These are phyloP conservation scores for Apophysomyces elegans DNA, from an alignment of 371 early-diverging fungal species.

Conservation along the genomic window DNA sequence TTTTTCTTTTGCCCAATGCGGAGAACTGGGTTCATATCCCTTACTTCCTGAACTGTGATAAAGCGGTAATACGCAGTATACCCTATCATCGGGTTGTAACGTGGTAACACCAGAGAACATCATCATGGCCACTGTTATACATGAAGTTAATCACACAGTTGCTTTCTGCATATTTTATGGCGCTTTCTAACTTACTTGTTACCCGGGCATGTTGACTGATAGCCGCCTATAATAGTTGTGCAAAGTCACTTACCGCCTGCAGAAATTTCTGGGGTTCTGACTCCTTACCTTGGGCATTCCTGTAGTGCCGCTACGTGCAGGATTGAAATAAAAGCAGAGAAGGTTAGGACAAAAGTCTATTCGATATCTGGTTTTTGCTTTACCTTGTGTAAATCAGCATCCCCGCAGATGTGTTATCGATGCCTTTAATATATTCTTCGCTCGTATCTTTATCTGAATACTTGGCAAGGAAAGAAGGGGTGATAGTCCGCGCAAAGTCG, in stretches of 20 bases:
- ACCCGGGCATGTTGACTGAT: constrained; percentile 32
- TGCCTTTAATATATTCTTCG: constrained; percentile 32
- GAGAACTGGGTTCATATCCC: not conserved
- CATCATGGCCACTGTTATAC: constrained; percentile 19
- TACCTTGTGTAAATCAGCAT: constrained; percentile 56
- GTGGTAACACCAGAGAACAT: constrained; percentile 30
- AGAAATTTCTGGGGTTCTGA: not conserved
- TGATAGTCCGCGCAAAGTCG: constrained; percentile 32
- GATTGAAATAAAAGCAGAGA: not conserved
- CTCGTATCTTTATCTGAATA: constrained; percentile 37
- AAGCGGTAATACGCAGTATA: constrained; percentile 16
- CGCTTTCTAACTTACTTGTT: not conserved
- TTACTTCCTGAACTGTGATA: constrained; percentile 58
- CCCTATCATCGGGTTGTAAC: constrained; percentile 3
- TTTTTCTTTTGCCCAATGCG: no score
- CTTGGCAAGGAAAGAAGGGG: constrained; percentile 24
- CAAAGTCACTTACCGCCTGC: no score
- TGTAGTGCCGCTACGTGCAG: constrained; percentile 41
- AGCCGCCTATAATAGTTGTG: constrained; percentile 24
- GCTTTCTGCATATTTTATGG: no score
- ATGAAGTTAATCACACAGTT: no score
- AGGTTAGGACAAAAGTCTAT: not conserved
- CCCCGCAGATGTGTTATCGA: constrained; percentile 37
- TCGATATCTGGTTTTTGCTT: not conserved
- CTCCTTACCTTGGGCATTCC: constrained; percentile 39